A percentile compares a stretch with the other conserved stretches of the same genome.
These are phyloP conservation scores for Globisporangium mamillatum DNA, from an alignment of 352 stramenopile genomes.

Conservation along the genomic window DNA sequence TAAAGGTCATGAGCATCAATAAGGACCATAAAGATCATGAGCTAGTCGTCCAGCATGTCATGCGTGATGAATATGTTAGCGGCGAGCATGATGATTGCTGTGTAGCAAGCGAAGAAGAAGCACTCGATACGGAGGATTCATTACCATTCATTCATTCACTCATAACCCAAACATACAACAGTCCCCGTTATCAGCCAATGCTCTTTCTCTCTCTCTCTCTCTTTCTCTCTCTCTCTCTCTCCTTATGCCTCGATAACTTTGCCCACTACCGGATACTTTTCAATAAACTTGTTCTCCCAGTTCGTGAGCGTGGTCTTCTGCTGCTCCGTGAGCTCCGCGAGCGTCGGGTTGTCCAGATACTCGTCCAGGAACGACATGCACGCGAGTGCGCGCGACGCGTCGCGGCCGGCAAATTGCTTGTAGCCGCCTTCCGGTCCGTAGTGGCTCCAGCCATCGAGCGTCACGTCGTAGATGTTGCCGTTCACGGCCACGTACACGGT, in stretches of 20 bases:
- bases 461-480: conserved; percentile 97
- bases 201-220: neutral
- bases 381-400: conserved; percentile 93
- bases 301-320: conserved; percentile 93
- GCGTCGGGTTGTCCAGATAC: conserved; percentile 89
- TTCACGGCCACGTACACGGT: conserved; percentile 94
- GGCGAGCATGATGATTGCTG: neutral
- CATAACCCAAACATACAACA: neutral
- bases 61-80: too few species aligned
- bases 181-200: neutral
- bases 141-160: neutral
- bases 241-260: conserved; percentile 42
- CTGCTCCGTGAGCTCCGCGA: conserved; percentile 90
- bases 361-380: conserved; percentile 96
- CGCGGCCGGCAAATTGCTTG: conserved; percentile 94
- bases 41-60: too few species aligned
- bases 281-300: conserved; percentile 95
- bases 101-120: neutral
- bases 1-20: too few species aligned
- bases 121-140: neutral
- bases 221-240: neutral
- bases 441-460: conserved; percentile 90
- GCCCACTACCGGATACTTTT: conserved; percentile 94
- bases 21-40: too few species aligned
- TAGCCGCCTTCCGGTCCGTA: conserved; percentile 95